phyloP scores from a whole-genome alignment of 106 monocot genomes.

The Dendrobium chrysotoxum region DNA sequence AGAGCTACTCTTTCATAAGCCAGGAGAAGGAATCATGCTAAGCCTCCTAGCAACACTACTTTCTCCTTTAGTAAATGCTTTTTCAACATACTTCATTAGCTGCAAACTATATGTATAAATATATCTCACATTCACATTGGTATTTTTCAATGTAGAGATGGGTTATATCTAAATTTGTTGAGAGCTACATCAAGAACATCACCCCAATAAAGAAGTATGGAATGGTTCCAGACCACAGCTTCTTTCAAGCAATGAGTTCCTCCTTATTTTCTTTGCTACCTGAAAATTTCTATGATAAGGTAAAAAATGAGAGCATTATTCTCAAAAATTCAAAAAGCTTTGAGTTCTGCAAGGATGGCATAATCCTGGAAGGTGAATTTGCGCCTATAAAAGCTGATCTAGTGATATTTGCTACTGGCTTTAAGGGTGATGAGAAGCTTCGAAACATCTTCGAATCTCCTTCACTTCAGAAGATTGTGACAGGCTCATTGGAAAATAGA shows the following conservation, averaged over 20 bases:
- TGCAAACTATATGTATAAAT: too few species aligned
- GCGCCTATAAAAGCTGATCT: conserved; percentile 22
- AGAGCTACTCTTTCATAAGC: conserved; percentile 30
- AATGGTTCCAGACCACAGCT: conserved; percentile 35
- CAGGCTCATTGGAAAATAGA: too few species aligned
- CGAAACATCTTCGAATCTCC: too few species aligned
- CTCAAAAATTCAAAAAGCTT: conserved; percentile 35
- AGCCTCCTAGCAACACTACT: too few species aligned
- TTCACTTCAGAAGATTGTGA: too few species aligned
- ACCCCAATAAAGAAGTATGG: conserved; percentile 51
- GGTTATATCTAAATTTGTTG: conserved; percentile 45
- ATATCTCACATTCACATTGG: neutral
- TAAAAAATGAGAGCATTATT: conserved; percentile 63
- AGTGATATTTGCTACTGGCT: conserved; percentile 33
- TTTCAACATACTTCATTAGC: neutral
- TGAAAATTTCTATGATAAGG: conserved; percentile 47
- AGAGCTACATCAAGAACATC: conserved; percentile 45
- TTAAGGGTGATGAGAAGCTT: too few species aligned
- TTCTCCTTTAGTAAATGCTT: too few species aligned
- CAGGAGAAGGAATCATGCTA: too few species aligned
- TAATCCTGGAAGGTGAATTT: conserved; percentile 36
- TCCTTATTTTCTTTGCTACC: conserved; percentile 26
- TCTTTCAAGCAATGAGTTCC: neutral
- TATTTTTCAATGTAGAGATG: conserved; percentile 30
- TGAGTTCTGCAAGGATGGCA: conserved; percentile 40